Evolutionary conservation across 208 protist genomes (phyloP).

Genomic region (Herpetomonas tarakana): DNA sequence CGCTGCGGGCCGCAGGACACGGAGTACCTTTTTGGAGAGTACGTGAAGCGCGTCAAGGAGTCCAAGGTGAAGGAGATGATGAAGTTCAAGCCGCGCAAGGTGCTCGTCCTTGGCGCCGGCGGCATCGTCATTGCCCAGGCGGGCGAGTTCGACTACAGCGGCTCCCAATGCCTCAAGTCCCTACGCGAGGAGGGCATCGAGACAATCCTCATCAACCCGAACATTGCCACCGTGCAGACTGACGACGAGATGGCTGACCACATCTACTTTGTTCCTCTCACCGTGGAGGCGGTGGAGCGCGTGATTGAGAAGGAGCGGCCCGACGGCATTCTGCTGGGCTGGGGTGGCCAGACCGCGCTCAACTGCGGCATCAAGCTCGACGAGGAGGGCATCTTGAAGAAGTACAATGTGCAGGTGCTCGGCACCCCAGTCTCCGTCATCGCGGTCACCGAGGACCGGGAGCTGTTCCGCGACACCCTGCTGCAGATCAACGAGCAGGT

Average conservation of each 20-base stretch:
- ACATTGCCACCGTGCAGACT: conserved; percentile 99
- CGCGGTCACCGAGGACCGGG: conserved; percentile 96
- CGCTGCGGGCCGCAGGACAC: conserved; percentile 96
- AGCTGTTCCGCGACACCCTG: conserved; percentile 97
- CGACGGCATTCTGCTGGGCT: conserved; percentile 95
- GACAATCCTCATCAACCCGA: conserved; percentile 99
- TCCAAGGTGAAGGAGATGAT: conserved; percentile 67
- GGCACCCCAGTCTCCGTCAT: conserved; percentile 96
- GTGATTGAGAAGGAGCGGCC: conserved; percentile 95
- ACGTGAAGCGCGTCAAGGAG: conserved; percentile 81
- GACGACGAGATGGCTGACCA: conserved; percentile 95
- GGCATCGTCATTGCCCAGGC: conserved; percentile 98
- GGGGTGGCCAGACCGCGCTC: conserved; percentile 98
- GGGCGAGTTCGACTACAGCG: conserved; percentile 99
- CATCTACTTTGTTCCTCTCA: conserved; percentile 98
- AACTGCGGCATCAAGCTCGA: conserved; percentile 98
- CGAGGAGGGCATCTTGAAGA: conserved; percentile 85
- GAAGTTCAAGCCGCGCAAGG: conserved; percentile 86
- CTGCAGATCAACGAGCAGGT: conserved; percentile 95
- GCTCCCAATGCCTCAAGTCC: conserved; percentile 98
- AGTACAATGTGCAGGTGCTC: conserved; percentile 95
- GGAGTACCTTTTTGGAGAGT: conserved; percentile 97
- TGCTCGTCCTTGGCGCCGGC: conserved; percentile 94
- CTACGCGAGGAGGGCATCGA: conserved; percentile 97
- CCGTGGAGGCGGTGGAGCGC: conserved; percentile 89